Base-by-base conservation (phyloP, 768 basidiomycete genomes). In the Pleurotus eryngii region DNA sequence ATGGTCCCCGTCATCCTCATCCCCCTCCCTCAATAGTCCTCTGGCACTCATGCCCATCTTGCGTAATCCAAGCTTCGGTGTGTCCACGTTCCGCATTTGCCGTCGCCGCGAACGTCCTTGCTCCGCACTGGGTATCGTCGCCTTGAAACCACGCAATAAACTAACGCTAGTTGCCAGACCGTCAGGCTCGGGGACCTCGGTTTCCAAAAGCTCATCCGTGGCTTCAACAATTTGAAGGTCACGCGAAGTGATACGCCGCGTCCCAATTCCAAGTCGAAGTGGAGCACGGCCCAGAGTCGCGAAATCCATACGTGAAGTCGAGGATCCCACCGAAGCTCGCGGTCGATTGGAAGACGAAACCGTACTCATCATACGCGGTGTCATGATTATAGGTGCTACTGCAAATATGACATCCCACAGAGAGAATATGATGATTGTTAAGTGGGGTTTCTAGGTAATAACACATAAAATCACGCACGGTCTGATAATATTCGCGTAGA, bases 341-440 rank as follows among this genome's bases (percentile, higher is more conserved):
- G 75, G 70, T 42, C 81, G 74, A 54, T 54, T 54, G 4, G 51
- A 17, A 24, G 85, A 79, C n/a, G 85, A 81, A 3, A 83, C 81
- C n/a, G 85, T 85, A 58, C 80, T 83, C 59, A 92, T 82, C 83
- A 93, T 87, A 56, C 85, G 79, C 20, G 92, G 92, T 2, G 91
- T 93, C 90, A 95, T 92, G 63, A 95, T 90, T 59, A 87, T 86
- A 11, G 92, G 92, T 12, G 92, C 92, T 68, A 95, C 92, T 86
- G 66, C 42, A 49, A 46, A 15, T 57, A 54, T 14, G 30, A 54
- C 30, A 35, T 11, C 8, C 30, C 30, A 35, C 30, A 35, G 30
- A 35, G 30, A 35, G 30, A 35, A 35, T 35, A 35, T 35, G 30
- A 49, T 8, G 51, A 42, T 40, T 40, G 51, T 54, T 11, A 35